phyloP scores from a whole-genome alignment of 2,329 filamentous ascomycete genomes.

The Intubia oerlemansii region DNA sequence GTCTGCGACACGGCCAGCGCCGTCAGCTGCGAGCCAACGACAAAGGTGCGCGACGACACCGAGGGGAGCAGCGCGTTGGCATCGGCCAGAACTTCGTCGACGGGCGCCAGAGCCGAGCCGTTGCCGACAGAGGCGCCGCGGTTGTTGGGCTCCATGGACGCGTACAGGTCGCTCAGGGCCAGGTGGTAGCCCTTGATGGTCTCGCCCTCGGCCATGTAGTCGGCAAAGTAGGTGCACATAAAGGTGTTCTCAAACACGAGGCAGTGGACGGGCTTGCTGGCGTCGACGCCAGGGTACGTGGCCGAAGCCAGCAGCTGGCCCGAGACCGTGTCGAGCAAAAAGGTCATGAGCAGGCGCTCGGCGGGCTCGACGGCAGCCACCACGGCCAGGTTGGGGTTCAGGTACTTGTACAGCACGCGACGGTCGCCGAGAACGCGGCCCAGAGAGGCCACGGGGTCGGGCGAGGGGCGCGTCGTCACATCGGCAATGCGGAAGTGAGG shows the following conservation, averaged over 20 bases:
- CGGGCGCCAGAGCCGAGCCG: conserved; percentile 55
- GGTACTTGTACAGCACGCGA: conserved; percentile 90
- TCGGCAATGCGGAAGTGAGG: conserved; percentile 44
- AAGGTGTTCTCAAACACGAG: conserved; percentile 91
- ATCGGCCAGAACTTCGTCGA: conserved; percentile 19
- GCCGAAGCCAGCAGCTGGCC: conserved; percentile 57
- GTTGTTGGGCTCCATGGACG: conserved; percentile 65
- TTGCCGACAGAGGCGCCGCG: conserved; percentile 33
- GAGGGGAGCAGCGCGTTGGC: conserved; percentile 36
- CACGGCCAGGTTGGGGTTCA: conserved; percentile 71
- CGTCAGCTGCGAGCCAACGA: conserved; percentile 60
- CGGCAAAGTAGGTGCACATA: conserved; percentile 55
- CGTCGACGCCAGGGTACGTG: conserved; percentile 53
- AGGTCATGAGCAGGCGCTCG: conserved; percentile 41
- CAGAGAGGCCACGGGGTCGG: conserved; percentile 85
- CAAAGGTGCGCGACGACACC: conserved; percentile 58
- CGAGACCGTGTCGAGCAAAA: conserved; percentile 70
- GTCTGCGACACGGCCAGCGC: conserved; percentile 73
- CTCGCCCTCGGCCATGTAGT: conserved; percentile 16
- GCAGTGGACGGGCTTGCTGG: conserved; percentile 50
- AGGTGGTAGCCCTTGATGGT: conserved; percentile 68
- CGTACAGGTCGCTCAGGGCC: conserved; percentile 72
- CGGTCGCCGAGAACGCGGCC: conserved; percentile 82
- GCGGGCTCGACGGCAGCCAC: conserved; percentile 45
- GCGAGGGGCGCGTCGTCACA: conserved; percentile 44